These are phyloP conservation scores for Alternaria solani DNA, from an alignment of 2,329 filamentous ascomycete genomes.

Conservation along the genomic window DNA sequence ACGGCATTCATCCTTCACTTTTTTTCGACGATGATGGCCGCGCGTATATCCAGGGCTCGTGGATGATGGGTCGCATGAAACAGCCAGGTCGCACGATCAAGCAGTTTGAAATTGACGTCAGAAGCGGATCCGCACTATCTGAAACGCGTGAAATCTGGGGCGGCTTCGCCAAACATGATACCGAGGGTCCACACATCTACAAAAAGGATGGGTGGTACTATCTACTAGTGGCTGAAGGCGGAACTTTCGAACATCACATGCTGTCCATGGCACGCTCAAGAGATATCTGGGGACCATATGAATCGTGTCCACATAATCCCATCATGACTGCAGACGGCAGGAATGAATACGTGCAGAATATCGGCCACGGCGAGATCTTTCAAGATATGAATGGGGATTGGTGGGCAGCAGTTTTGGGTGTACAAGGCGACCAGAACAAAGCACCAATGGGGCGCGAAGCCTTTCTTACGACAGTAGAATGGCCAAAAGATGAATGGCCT, in stretches of 20 bases:
- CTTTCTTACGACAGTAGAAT: constrained; percentile 19
- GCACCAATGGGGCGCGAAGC: constrained; percentile 21
- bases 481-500: constrained; percentile 52
- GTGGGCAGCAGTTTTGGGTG: constrained; percentile 62
- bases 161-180: neutral
- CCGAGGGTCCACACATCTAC: constrained; percentile 45
- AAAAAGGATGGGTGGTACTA: constrained; percentile 45
- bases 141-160: constrained; percentile 2
- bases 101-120: constrained; percentile 8
- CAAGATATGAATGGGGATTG: constrained; percentile 61
- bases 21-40: constrained; percentile 49
- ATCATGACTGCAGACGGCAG: constrained; percentile 35
- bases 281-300: constrained; percentile 35
- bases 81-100: constrained; percentile 8
- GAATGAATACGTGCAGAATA: constrained; percentile 56
- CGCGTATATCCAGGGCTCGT: constrained; percentile 57
- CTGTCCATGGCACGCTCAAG: constrained; percentile 42
- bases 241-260: constrained; percentile 40
- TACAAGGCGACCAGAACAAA: constrained; percentile 24
- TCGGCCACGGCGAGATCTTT: constrained; percentile 66
- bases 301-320: constrained; percentile 31
- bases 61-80: neutral
- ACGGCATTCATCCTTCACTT: constrained; percentile 1
- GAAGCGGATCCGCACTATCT: neutral
- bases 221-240: constrained; percentile 32